phyloP scores from a whole-genome alignment of 257 asterid species.

The Fraxinus excelsior region DNA sequence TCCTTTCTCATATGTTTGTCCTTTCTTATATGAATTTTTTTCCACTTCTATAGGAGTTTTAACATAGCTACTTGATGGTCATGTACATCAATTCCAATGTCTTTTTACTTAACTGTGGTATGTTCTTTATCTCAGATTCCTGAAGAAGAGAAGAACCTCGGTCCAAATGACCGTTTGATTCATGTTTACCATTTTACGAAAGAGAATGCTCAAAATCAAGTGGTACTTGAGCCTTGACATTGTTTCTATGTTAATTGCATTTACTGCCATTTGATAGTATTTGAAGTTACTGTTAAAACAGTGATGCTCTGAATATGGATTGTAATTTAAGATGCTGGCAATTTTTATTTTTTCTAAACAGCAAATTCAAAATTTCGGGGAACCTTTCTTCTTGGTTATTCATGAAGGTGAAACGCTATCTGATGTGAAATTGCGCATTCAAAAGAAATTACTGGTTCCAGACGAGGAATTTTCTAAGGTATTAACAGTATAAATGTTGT shows the following conservation, averaged over 20 bases:
- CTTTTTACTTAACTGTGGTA: background rate
- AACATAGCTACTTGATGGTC: background rate
- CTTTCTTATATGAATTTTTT: background rate
- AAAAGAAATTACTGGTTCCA: conserved; percentile 53
- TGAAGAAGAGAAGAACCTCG: conserved; percentile 49
- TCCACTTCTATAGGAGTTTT: background rate
- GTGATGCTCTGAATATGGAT: conserved; percentile 13
- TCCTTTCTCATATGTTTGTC: background rate
- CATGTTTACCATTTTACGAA: conserved; percentile 58
- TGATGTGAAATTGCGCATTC: conserved; percentile 46
- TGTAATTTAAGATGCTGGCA: background rate
- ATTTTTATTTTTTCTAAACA: conserved; percentile 25
- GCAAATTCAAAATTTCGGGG: conserved; percentile 61
- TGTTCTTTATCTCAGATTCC: conserved; percentile 35
- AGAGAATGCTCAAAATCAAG: conserved; percentile 54
- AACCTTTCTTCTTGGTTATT: conserved; percentile 58
- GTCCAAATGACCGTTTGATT: conserved; percentile 47
- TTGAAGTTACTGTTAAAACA: background rate
- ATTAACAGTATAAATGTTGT: conserved; percentile 7
- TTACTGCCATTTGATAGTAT: background rate
- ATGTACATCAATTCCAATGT: background rate
- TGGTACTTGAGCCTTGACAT: conserved; percentile 35
- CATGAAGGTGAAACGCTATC: conserved; percentile 52
- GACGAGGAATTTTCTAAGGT: conserved; percentile 62
- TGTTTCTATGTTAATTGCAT: background rate